Conservation (phyloP, 192 early-diverging fungal genomes). For the Fimicolochytrium jonesii region DNA sequence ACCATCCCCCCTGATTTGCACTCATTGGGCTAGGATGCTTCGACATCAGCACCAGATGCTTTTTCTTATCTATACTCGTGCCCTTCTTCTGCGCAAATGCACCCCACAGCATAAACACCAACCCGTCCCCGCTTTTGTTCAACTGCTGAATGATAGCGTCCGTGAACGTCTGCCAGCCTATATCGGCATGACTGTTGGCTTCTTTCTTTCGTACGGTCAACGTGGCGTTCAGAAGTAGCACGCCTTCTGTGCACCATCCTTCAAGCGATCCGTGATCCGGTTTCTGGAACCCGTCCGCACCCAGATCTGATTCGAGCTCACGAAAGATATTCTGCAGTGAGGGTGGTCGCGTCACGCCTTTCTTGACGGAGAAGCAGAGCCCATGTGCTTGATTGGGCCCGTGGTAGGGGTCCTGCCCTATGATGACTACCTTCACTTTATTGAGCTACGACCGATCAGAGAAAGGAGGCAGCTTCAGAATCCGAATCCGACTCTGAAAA, state of each 20-base stretch:
- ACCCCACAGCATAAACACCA: conserved; percentile 97
- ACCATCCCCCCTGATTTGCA: conserved; percentile 77
- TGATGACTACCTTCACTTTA: conserved; percentile 78
- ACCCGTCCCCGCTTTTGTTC: conserved; percentile 43
- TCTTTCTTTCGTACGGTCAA: conserved; percentile 78
- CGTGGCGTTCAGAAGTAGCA: conserved; percentile 83
- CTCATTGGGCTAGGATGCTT: conserved; percentile 91
- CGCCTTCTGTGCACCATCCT: conserved; percentile 50
- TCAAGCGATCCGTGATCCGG: conserved; percentile 66
- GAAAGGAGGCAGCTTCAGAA: background rate
- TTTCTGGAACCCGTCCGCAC: conserved; percentile 49
- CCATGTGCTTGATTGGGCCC: conserved; percentile 77
- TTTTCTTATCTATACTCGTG: conserved; percentile 62
- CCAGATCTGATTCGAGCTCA: conserved; percentile 67
- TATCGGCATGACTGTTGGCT: conserved; percentile 73
- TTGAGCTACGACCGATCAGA: conserved; percentile 22
- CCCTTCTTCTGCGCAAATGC: conserved; percentile 84
- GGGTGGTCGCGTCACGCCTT: conserved; percentile 72
- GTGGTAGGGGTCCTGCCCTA: conserved; percentile 93
- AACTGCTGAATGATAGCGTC: conserved; percentile 76
- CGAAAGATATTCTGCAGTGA: conserved; percentile 91
- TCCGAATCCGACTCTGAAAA: background rate
- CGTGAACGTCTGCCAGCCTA: conserved; percentile 86
- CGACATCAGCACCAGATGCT: conserved; percentile 77
- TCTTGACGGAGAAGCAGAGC: conserved; percentile 84